phyloP scores from a whole-genome alignment of 495 filamentous ascomycete species.

The Glonium stellatum region DNA sequence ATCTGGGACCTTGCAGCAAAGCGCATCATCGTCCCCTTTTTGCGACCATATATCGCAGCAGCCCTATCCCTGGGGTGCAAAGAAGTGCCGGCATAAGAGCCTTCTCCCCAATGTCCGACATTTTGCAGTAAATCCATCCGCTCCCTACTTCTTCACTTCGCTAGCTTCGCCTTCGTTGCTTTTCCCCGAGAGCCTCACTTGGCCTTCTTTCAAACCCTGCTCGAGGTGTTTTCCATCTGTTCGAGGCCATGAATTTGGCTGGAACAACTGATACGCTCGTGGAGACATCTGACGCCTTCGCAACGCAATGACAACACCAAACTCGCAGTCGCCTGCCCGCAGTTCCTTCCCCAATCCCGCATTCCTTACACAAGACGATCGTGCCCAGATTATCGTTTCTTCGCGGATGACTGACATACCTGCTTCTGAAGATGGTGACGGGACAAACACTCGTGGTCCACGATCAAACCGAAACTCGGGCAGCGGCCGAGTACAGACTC shows the following conservation, averaged over 20 bases:
- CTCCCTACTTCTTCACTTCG: neutral
- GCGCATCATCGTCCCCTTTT: slow-evolving; percentile 6
- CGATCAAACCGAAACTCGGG: slow-evolving; percentile 17
- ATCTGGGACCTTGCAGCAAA: slow-evolving; percentile 10
- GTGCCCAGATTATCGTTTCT: slow-evolving; percentile 62
- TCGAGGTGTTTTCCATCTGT: neutral
- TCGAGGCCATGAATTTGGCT: slow-evolving; percentile 24
- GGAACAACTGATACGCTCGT: slow-evolving; percentile 1
- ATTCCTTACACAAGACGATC: slow-evolving; percentile 19
- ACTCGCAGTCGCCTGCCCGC: slow-evolving; percentile 5
- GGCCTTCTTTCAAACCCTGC: slow-evolving; percentile 9
- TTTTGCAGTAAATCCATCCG: neutral
- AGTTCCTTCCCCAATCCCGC: slow-evolving; percentile 31
- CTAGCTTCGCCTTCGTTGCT: neutral
- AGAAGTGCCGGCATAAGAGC: neutral
- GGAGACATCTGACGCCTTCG: slow-evolving; percentile 22
- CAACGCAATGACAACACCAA: slow-evolving; percentile 24
- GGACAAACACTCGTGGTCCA: slow-evolving; percentile 4
- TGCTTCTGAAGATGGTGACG: slow-evolving; percentile 51
- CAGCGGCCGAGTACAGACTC: slow-evolving; percentile 27
- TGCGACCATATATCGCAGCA: neutral
- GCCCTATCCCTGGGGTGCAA: neutral
- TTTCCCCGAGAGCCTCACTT: neutral
- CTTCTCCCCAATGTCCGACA: neutral
- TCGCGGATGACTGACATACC: slow-evolving; percentile 83